Conservation (phyloP, 2,329 filamentous ascomycete species). For the Penicillium brevicompactum region DNA sequence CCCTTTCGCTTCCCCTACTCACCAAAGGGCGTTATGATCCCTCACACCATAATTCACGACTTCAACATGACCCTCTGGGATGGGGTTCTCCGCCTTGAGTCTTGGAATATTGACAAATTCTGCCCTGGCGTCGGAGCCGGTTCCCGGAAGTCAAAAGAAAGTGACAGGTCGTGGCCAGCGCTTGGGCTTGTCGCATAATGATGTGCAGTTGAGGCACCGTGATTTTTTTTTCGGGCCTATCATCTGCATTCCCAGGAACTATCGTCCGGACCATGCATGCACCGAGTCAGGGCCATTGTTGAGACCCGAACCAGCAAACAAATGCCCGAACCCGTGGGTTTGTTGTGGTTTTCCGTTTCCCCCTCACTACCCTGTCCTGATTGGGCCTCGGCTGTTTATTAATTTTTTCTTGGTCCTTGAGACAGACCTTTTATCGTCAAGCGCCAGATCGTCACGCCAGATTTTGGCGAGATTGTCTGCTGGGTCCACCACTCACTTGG, state of each 20-base stretch:
- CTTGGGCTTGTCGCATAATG: conserved; percentile 8
- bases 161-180: conserved; percentile 9
- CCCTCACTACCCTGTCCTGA: neutral
- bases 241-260: conserved; percentile 6
- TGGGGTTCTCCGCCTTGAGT: conserved; percentile 2
- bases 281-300: neutral
- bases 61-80: neutral
- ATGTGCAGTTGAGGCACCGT: conserved; percentile 6
- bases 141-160: conserved; percentile 11
- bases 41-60: neutral
- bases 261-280: neutral
- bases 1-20: conserved; percentile 7
- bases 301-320: neutral
- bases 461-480: neutral
- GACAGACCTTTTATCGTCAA: neutral
- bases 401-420: neutral
- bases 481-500: neutral
- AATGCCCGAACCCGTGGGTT: neutral
- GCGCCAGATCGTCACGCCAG: neutral
- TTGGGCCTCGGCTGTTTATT: neutral
- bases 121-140: conserved; percentile 1
- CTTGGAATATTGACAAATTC: neutral
- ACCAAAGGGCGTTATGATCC: neutral
- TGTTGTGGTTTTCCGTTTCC: neutral
- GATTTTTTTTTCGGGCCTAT: conserved; percentile 3